Conservation (phyloP, 768 basidiomycete genomes). For the Suillus lakei region DNA sequence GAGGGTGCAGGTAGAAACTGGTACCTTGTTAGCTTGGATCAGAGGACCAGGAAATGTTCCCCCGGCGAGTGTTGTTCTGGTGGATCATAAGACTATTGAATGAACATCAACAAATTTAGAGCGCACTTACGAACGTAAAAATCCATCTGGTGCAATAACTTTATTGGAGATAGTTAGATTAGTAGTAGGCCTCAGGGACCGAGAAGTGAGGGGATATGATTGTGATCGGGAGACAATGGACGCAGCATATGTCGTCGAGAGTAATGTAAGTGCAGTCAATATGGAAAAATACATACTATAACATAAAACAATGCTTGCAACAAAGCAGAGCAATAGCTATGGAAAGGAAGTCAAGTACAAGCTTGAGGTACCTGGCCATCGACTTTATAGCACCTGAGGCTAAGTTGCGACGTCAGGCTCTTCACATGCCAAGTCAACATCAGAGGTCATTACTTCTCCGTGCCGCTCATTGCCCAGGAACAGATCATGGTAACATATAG, state of each 20-base stretch:
- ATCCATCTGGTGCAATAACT: background rate
- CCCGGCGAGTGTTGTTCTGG: background rate
- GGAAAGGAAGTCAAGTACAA: background rate
- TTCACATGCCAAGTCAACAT: background rate
- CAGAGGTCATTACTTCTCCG: background rate
- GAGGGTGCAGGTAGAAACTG: background rate
- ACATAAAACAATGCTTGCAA: background rate
- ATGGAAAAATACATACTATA: background rate
- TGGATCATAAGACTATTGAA: background rate
- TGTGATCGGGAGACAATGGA: background rate
- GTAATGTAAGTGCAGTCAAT: background rate
- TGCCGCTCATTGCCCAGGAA: background rate
- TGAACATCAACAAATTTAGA: background rate
- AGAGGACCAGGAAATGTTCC: constrained; percentile 1
- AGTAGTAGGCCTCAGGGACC: background rate
- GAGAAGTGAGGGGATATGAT: background rate
- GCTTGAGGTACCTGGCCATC: background rate
- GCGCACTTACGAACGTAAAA: background rate
- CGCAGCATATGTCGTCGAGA: background rate
- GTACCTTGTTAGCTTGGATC: background rate
- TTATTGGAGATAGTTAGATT: background rate
- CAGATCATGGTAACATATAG: background rate
- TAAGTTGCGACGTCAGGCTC: background rate
- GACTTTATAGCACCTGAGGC: background rate
- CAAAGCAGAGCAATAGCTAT: background rate